Conservation (phyloP, 352 stramenopile species). For the Aphanomyces euteiches region DNA sequence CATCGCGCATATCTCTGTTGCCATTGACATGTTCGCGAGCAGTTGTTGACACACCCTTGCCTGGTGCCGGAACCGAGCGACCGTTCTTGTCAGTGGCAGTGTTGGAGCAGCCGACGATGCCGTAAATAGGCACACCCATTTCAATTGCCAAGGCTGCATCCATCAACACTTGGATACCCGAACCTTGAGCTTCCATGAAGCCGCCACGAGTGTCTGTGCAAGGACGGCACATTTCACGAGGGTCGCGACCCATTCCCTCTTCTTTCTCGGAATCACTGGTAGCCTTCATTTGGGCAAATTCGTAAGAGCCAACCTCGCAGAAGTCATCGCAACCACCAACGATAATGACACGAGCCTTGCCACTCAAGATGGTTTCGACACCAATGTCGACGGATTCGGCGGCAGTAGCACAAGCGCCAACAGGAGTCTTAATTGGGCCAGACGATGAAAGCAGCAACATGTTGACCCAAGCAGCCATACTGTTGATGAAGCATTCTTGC, state of each 20-base stretch:
- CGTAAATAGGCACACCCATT: constrained; percentile 83
- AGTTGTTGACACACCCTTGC: constrained; percentile 80
- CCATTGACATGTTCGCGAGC: constrained; percentile 40
- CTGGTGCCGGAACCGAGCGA: constrained; percentile 72
- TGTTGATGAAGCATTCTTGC: constrained; percentile 86
- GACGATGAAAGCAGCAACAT: constrained; percentile 82
- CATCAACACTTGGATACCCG: constrained; percentile 84
- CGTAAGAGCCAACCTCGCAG: constrained; percentile 70
- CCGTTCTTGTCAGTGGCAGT: constrained; percentile 85
- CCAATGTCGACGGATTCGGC: constrained; percentile 83
- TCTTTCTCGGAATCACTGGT: constrained; percentile 83
- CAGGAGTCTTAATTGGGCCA: constrained; percentile 81
- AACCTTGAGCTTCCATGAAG: constrained; percentile 85
- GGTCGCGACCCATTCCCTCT: constrained; percentile 59
- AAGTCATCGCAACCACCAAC: constrained; percentile 85
- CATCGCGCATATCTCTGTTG: constrained; percentile 12
- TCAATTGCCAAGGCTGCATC: constrained; percentile 78
- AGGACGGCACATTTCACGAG: constrained; percentile 75
- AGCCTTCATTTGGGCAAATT: constrained; percentile 87
- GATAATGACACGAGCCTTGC: constrained; percentile 77
- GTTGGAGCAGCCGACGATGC: constrained; percentile 69
- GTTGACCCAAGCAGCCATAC: constrained; percentile 81
- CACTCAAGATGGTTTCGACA: constrained; percentile 81
- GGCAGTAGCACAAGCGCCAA: constrained; percentile 77
- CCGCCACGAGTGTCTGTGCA: constrained; percentile 67